Percentiles rank a stretch among this genome's conserved stretches.
phyloP scores from a whole-genome alignment of 257 asterid genomes.

The Paulownia fortunei region DNA sequence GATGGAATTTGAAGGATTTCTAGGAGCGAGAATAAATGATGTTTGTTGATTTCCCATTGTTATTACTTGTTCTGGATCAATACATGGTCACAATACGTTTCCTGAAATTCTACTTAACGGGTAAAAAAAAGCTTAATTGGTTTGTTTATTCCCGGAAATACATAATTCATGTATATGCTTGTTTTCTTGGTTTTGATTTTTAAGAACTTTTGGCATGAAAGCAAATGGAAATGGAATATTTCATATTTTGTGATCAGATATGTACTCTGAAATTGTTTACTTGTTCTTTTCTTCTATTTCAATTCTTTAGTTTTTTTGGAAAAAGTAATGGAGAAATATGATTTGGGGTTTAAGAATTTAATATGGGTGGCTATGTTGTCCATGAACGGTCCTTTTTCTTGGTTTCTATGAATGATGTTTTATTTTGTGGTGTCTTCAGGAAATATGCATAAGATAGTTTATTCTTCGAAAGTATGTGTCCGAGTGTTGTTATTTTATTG shows the following conservation, averaged over 20 bases:
- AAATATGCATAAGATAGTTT: neutral
- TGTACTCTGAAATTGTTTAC: neutral
- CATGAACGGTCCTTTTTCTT: neutral
- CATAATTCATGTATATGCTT: neutral
- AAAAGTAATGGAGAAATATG: neutral
- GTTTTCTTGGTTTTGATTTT: neutral
- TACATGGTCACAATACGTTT: neutral
- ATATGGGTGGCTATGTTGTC: neutral
- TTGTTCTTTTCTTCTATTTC: neutral
- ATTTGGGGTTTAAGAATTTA: neutral
- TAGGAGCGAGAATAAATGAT: neutral
- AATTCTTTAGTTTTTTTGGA: neutral
- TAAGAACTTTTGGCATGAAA: neutral
- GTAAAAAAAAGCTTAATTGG: neutral
- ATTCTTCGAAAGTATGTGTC: neutral
- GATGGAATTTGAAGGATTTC: neutral
- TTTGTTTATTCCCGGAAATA: neutral
- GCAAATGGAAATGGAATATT: neutral
- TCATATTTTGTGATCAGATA: neutral
- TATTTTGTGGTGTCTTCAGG: neutral
- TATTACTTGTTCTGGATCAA: neutral
- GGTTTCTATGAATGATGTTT: neutral
- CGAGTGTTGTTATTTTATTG: neutral
- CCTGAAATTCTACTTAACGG: too few species aligned
- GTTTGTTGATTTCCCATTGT: neutral